Base-by-base conservation (phyloP, 1,284 basidiomycete species). In the Puccinia polysora region DNA sequence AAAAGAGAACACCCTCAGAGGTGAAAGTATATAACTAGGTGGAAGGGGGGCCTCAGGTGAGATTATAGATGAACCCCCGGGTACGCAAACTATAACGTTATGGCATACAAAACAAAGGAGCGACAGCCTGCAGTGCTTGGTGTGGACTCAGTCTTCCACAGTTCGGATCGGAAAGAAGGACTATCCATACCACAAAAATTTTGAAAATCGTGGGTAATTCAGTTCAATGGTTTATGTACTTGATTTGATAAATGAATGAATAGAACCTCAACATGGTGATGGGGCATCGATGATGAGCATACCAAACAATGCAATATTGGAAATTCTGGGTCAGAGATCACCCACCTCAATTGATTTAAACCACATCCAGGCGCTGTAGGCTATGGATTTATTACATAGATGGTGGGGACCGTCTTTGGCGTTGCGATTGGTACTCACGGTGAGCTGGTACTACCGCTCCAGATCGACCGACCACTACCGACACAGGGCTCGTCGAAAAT, bases 141-240 rank as follows among this genome's bases (percentile, higher is more conserved):
- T n/a, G n/a, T n/a, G n/a, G n/a, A n/a, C n/a, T n/a, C n/a, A n/a
- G 30, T 52, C 6, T 52, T 25, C 4, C 8, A 15, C 15, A 30
- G 34, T 25, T 60, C 58, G 58, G 58, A 25, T 60, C 58, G 38
- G 38, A 60, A 43, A 43, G 38, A 60, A 60, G 58, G 58, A 23
- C 10, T 15, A 28, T 60, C 58, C 12, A 23, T 8, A 20, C 12
- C 49, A 50, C 7, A 43, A 53, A 60, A 45, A 60, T 43, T 60
- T 45, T 60, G 58, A 45, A 28, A 45, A 28, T 28, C 58, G 58
- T 60, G 58, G 58, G 58, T 43, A 60, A 43, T 40, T 43, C 45
- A 23, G 43, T 23, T 15, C 50, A n/a, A n/a, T n/a, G n/a, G n/a
- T n/a, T n/a, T n/a, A n/a, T n/a, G n/a, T n/a, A n/a, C n/a, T n/a